Evolutionary conservation across 2,329 filamentous ascomycete species (phyloP), one percentile per base, ranked within the genome.

Genomic region (Sclerotinia glacialis): DNA sequence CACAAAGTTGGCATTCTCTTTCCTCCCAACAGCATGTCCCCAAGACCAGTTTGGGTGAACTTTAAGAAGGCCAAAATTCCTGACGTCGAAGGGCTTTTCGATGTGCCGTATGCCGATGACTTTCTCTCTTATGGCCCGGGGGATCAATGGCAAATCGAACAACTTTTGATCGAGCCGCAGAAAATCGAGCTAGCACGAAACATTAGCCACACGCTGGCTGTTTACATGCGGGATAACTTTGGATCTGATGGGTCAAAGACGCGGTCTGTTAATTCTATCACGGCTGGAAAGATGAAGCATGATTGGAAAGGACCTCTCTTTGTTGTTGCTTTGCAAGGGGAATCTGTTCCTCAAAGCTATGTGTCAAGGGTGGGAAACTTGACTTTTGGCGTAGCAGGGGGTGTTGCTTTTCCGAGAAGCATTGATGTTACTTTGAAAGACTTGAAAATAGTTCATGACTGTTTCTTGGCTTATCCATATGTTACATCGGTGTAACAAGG

Each of bases 361-460:
- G 28, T 4, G 2, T n/a, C 23, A 12, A 34, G 34, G 26, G 34
- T 59, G 16, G 56, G 42, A 16, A 5, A 3, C 6, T 9, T 18
- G n/a, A 7, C 31, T 21, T 1, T 62, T 52, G 5, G 5, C 18
- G 2, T 12, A 26, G 2, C 31, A 2, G 9, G 28, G 6, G n/a
- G 3, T 53, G 6, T 28, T 53, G 18, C 16, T 26, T 63, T 53
- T n/a, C 47, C n/a, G 1, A 42, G 12, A 37, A 42, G 47, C 34
- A 42, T 21, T 16, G 60, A 63, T 42, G 18, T 63, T 3, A 53
- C 34, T 11, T 53, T 63, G 37, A 63, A 12, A 28, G 60, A 63
- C 26, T 53, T 63, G 16, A 63, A 34, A 34, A 28, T 63, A 42
- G 16, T 63, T n/a, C 37, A 42, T 63, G 60, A 53, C 42, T 63